A percentile compares a stretch with the other conserved stretches of the same genome.
These are phyloP conservation scores for Aquanectria penicillioides DNA, from an alignment of 2,329 filamentous ascomycete genomes.

Conservation along the genomic window DNA sequence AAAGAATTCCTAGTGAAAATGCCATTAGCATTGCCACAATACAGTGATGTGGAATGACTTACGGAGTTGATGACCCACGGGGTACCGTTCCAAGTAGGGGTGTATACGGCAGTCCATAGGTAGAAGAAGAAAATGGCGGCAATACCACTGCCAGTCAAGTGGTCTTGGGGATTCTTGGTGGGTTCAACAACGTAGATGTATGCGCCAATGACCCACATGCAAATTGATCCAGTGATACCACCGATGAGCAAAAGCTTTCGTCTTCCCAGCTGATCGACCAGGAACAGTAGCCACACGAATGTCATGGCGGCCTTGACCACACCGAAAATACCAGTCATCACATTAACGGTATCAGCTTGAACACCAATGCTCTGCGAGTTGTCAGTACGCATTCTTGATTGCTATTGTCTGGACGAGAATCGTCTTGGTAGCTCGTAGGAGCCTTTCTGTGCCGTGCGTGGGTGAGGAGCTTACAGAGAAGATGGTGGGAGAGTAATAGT, in stretches of 20 bases:
- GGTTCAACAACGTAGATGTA: slow-evolving; percentile 60
- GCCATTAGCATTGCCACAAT: background rate
- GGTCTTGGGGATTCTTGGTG: slow-evolving; percentile 42
- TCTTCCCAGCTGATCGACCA: slow-evolving; percentile 65
- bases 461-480: slow-evolving; percentile 23
- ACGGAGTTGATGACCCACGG: slow-evolving; percentile 68
- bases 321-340: slow-evolving; percentile 75
- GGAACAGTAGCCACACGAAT: slow-evolving; percentile 70
- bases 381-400: background rate
- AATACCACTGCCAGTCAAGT: slow-evolving; percentile 58
- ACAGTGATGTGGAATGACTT: background rate
- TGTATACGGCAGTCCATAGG: slow-evolving; percentile 66
- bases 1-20: slow-evolving; percentile 62
- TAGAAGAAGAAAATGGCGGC: slow-evolving; percentile 75
- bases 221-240: slow-evolving; percentile 65
- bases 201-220: slow-evolving; percentile 69
- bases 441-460: background rate
- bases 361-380: slow-evolving; percentile 26
- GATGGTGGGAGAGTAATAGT: slow-evolving; percentile 38
- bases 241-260: slow-evolving; percentile 67
- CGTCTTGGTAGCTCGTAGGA: background rate
- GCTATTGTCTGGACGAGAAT: background rate
- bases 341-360: slow-evolving; percentile 32
- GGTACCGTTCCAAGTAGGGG: slow-evolving; percentile 67
- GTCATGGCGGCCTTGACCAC: slow-evolving; percentile 73